Evolutionary conservation across 2,329 filamentous ascomycete genomes (phyloP), one percentile per base, ranked within the genome.

Genomic region (Dothidotthia symphoricarpi): DNA sequence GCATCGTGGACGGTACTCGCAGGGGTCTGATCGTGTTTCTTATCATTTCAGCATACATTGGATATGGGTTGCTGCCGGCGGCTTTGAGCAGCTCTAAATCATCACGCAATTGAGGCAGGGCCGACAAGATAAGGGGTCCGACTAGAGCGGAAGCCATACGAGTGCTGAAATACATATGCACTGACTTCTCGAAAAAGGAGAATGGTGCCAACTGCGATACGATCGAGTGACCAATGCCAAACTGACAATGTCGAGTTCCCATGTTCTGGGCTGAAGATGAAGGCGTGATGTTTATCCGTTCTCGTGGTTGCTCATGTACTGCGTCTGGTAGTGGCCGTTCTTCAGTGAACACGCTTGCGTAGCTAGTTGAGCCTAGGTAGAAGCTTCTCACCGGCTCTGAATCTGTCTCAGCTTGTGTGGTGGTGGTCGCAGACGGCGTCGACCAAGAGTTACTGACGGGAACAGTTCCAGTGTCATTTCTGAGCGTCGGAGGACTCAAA

Each of bases 341-440:
- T 36, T 61, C 59, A 2, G 55, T 56, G 26, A 66, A 65, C 0
- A 65, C 59, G 25, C 55, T 56, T 4, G 63, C 61, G 47, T 66
- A 66, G 39, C 63, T 66, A 6, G 63, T 66, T 6, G 61, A 65
- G 1, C 61, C 63, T 12, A 65, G 45, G 34, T 60, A 65, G 36
- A 63, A 66, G 22, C 53, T 55, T 31, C 59, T 47, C 8, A 45
- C 30, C 9, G 60, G 45, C 28, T 63, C 54, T n/a, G 53, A 47
- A 4, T 31, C 41, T n/a, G 34, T 50, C 17, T 44, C 40, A 4
- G 34, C 24, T 34, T 49, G 49, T 9, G 49, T 55, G 10, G 51
- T 41, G 3, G 47, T 42, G 27, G 58, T 56, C 4, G 59, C 56
- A 29, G 59, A 54, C 28, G 59, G 61, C 4, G 58, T 63, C 26